Evolutionary conservation across 2,329 filamentous ascomycete genomes (phyloP), one percentile per base, ranked within the genome.

Genomic region (Intubia oerlemansii): DNA sequence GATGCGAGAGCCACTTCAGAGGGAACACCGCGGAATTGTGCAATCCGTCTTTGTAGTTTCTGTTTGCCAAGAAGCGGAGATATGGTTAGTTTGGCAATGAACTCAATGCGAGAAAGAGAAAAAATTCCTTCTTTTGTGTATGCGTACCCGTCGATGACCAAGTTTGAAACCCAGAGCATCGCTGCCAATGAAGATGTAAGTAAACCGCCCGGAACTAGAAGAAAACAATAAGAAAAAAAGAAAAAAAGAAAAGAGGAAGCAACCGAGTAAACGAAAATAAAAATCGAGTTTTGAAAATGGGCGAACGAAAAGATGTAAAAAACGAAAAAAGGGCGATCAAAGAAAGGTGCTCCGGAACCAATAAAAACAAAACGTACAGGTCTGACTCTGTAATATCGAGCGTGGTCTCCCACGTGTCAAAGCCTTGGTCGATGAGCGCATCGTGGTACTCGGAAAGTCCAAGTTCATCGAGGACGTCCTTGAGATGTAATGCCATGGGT

Each of bases 311-410:
- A 15, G 14, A 15, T 10, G 12, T 5, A n/a, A 13, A 24, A 15
- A 18, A 15, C 9, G 12, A n/a, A 20, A n/a, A 17, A 12, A 14
- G 4, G 6, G 7, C 5, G 14, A 12, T 18, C 24, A 25, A 13
- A 25, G 10, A 15, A 24, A n/a, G n/a, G n/a, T n/a, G n/a, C n/a
- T n/a, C n/a, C n/a, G 19, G 8, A 21, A 21, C n/a, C 19, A n/a
- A 8, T 21, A 8, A 21, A n/a, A 21, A 21, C 8, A 21, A 5
- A n/a, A 52, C 70, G 46, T 50, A 81, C 74, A 88, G 57, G 43
- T 88, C 79, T 15, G 75, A 77, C 49, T 85, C 79, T 35, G 78
- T 81, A 30, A 88, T 82, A 44, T 85, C 78, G 28, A 82, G 57
- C 31, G 85, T 71, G 1, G 73, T 82, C 19, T 81, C 75, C 79